Evolutionary conservation across 2,329 filamentous ascomycete species (phyloP).

Genomic region (Ophiocordyceps robertsii): DNA sequence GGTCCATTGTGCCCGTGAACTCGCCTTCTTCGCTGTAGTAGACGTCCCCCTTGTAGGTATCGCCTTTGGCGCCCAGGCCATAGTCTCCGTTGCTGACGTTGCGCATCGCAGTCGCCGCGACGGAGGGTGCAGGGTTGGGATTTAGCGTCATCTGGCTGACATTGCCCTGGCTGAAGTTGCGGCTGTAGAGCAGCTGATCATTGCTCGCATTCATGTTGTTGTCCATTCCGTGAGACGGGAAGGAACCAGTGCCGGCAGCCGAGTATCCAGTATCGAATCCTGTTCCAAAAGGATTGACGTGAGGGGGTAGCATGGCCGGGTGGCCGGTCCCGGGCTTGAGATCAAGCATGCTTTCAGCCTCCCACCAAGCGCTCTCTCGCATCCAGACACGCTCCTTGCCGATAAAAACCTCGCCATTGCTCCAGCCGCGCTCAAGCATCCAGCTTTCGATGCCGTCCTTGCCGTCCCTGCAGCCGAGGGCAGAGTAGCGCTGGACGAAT

Average conservation of each 20-base stretch:
- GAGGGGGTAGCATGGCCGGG: slow-evolving; percentile 16
- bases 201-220: slow-evolving; percentile 52
- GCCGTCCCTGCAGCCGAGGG: slow-evolving; percentile 78
- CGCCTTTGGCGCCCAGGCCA: slow-evolving; percentile 75
- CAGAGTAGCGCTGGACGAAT: slow-evolving; percentile 70
- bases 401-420: slow-evolving; percentile 88
- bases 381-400: slow-evolving; percentile 93
- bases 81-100: slow-evolving; percentile 63
- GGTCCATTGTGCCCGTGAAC: slow-evolving; percentile 57
- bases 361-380: slow-evolving; percentile 90
- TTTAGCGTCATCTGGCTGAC: slow-evolving; percentile 38
- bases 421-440: slow-evolving; percentile 92
- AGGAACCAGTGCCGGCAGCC: slow-evolving; percentile 54
- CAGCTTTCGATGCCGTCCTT: slow-evolving; percentile 88
- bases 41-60: slow-evolving; percentile 57
- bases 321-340: slow-evolving; percentile 51
- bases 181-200: slow-evolving; percentile 55
- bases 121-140: slow-evolving; percentile 39
- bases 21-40: slow-evolving; percentile 63
- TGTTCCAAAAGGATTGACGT: slow-evolving; percentile 30
- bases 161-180: slow-evolving; percentile 42
- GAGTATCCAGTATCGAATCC: slow-evolving; percentile 62
- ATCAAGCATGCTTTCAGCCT: slow-evolving; percentile 92
- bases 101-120: slow-evolving; percentile 43
- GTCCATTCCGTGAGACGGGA: slow-evolving; percentile 47